Conservation (phyloP, 2,329 filamentous ascomycete genomes). For the Xylariales sp. region DNA sequence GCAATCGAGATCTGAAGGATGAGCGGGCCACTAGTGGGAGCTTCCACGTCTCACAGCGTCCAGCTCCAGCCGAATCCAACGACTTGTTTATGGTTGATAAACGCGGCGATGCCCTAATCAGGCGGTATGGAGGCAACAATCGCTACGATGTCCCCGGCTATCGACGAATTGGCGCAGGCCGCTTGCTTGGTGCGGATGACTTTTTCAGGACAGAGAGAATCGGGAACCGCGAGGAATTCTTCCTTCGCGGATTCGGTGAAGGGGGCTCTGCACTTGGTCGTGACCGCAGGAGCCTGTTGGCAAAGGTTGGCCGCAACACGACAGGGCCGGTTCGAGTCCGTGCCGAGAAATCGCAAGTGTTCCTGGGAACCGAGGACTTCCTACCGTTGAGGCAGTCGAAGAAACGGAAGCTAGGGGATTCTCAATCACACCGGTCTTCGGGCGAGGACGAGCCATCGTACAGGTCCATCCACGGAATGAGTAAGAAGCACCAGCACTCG, state of each 20-base stretch:
- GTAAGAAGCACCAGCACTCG: constrained; percentile 42
- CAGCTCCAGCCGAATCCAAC: constrained; percentile 9
- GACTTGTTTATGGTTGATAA: constrained; percentile 61
- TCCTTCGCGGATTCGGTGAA: constrained; percentile 40
- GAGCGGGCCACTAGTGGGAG: not conserved
- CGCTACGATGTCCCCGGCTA: constrained; percentile 69
- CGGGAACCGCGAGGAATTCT: constrained; percentile 52
- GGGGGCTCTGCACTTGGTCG: constrained; percentile 33
- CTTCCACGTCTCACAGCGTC: constrained; percentile 11
- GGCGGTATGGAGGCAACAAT: constrained; percentile 70
- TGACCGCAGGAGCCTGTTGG: constrained; percentile 45
- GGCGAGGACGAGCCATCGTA: constrained; percentile 51
- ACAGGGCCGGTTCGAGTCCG: constrained; percentile 37
- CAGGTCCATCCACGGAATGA: constrained; percentile 60
- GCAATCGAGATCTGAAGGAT: not conserved
- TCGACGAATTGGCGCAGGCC: constrained; percentile 61
- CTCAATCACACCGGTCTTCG: constrained; percentile 32
- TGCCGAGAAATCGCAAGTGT: constrained; percentile 19
- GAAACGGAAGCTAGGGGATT: constrained; percentile 35
- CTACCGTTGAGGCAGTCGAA: constrained; percentile 38
- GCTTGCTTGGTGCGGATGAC: constrained; percentile 61
- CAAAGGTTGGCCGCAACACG: constrained; percentile 33
- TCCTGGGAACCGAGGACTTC: constrained; percentile 38
- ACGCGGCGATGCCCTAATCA: constrained; percentile 71
- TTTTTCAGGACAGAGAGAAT: constrained; percentile 64